phyloP scores from a whole-genome alignment of 371 early-diverging fungal species.

The Actinomortierella ambigua region DNA sequence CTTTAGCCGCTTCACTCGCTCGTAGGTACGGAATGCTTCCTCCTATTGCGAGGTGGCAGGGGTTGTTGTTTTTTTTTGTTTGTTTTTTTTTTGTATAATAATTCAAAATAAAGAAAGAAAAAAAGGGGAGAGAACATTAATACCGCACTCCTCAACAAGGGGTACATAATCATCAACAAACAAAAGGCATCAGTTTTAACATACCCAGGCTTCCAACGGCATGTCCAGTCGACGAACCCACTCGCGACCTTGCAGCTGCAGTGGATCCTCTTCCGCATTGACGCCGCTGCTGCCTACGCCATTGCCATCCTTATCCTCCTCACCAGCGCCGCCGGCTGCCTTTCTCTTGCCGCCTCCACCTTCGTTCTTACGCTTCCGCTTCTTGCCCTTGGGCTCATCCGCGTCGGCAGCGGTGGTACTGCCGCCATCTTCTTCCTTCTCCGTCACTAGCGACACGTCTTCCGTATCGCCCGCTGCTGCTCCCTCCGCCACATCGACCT shows the following conservation, averaged over 20 bases:
- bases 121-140: background rate
- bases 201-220: slow-evolving; percentile 34
- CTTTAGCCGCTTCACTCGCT: slow-evolving; percentile 55
- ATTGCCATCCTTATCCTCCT: slow-evolving; percentile 9
- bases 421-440: no score
- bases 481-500: no score
- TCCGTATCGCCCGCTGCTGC: no score
- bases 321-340: background rate
- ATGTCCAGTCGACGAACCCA: slow-evolving; percentile 31
- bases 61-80: background rate
- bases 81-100: background rate
- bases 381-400: background rate
- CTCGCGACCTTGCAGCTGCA: slow-evolving; percentile 34
- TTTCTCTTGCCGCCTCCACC: slow-evolving; percentile 4
- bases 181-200: background rate
- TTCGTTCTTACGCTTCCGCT: background rate
- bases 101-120: background rate
- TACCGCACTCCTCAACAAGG: background rate
- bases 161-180: background rate
- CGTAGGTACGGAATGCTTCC: slow-evolving; percentile 55
- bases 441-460: no score
- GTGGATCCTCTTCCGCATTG: slow-evolving; percentile 10
- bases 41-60: no score
- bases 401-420: no score
- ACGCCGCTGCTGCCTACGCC: background rate